phyloP scores from a whole-genome alignment of 495 filamentous ascomycete genomes.

The Penicillium argentinense region DNA sequence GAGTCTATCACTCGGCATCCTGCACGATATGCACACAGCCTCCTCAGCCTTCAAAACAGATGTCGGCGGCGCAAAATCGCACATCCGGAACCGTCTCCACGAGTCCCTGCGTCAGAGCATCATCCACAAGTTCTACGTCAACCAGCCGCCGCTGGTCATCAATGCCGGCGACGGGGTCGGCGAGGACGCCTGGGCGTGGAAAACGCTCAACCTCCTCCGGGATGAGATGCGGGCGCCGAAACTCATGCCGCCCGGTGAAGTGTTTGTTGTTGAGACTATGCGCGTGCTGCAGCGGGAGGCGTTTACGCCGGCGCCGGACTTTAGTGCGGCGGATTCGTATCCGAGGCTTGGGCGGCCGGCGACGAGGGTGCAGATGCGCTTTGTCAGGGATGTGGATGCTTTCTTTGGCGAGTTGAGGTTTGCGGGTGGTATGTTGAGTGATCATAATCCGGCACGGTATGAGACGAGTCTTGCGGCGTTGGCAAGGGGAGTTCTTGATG shows the following conservation, averaged over 20 bases:
- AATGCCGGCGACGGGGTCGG: conserved; percentile 50
- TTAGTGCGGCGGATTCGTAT: conserved; percentile 28
- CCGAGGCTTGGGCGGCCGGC: conserved; percentile 58
- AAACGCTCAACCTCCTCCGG: conserved; percentile 63
- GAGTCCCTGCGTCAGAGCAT: conserved; percentile 53
- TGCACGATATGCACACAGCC: conserved; percentile 73
- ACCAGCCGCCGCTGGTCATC: conserved; percentile 43
- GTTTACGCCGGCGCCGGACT: conserved; percentile 39
- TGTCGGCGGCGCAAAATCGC: conserved; percentile 59
- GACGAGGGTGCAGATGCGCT: conserved; percentile 63
- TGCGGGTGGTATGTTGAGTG: conserved; percentile 69
- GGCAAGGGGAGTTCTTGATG: conserved; percentile 52
- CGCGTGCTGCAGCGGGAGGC: conserved; percentile 59
- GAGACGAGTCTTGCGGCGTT: conserved; percentile 61
- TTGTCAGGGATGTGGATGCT: conserved; percentile 64
- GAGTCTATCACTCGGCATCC: conserved; percentile 67
- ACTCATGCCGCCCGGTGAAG: conserved; percentile 72
- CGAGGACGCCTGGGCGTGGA: conserved; percentile 70
- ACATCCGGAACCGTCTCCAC: conserved; percentile 67
- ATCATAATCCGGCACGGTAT: conserved; percentile 76
- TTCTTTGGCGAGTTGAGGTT: conserved; percentile 71
- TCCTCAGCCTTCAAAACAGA: conserved; percentile 73
- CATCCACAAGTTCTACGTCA: conserved; percentile 48
- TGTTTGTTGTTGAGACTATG: conserved; percentile 69
- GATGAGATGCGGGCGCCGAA: conserved; percentile 70